Conservation (phyloP, 768 basidiomycete species). For the Roridomyces roridus region DNA sequence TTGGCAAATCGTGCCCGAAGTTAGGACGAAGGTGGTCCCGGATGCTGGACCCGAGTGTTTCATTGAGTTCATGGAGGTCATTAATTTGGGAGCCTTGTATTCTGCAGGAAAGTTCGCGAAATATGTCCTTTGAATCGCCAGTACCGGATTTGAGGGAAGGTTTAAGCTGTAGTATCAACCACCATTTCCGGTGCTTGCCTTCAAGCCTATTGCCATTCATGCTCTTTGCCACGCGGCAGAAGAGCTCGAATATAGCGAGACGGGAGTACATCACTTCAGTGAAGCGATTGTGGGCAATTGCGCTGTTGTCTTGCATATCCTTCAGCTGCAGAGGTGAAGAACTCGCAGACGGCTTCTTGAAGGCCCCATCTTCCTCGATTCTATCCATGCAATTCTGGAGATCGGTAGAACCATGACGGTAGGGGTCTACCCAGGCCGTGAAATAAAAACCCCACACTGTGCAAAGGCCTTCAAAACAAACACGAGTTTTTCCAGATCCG, state of each 20-base stretch:
- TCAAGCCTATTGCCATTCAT: neutral
- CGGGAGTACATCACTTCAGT: neutral
- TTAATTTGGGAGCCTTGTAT: neutral
- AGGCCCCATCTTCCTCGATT: neutral
- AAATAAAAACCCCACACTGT: slow-evolving; percentile 1
- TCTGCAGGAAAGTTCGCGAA: neutral
- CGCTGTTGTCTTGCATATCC: too few relatives aligned
- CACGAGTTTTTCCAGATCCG: slow-evolving; percentile 3
- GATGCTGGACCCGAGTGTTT: too few relatives aligned
- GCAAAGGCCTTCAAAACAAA: neutral
- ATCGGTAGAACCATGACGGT: neutral
- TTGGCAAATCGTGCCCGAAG: too few relatives aligned
- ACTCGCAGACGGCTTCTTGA: neutral
- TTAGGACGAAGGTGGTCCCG: too few relatives aligned
- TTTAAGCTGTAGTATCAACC: slow-evolving; percentile 1
- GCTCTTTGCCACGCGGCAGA: neutral
- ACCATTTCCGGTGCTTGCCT: neutral
- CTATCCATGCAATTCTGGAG: neutral
- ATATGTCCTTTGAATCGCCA: neutral
- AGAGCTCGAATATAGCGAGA: neutral
- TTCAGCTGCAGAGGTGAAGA: neutral
- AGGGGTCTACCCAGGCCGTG: neutral
- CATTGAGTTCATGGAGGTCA: neutral
- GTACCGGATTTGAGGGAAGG: neutral
- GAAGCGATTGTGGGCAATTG: neutral